A percentile compares a stretch with the other conserved stretches of the same genome.
Conservation (phyloP, 2,329 filamentous ascomycete species). For the Metarhizium humberi region DNA sequence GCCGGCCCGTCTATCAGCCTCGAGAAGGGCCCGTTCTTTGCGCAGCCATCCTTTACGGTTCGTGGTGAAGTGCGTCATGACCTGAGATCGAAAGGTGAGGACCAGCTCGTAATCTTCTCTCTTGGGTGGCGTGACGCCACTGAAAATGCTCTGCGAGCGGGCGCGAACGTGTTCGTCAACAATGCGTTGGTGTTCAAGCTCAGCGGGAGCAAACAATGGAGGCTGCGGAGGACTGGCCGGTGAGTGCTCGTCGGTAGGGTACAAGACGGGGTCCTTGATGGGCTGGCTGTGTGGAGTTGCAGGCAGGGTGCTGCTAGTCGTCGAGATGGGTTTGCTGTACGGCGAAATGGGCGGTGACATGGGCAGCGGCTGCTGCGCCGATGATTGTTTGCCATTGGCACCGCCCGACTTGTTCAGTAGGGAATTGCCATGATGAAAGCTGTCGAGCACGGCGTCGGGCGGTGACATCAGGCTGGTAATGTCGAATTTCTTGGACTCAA, state of each 20-base stretch:
- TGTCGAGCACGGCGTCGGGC: constrained; percentile 46
- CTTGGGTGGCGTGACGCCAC: constrained; percentile 34
- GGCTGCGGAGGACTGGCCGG: constrained; percentile 32
- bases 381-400: constrained; percentile 16
- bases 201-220: constrained; percentile 38
- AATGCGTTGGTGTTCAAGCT: constrained; percentile 33
- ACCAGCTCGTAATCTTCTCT: constrained; percentile 44
- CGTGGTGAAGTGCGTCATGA: constrained; percentile 34
- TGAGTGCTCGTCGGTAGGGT: constrained; percentile 35
- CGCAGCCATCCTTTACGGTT: constrained; percentile 39
- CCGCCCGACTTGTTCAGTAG: constrained; percentile 2
- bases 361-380: constrained; percentile 26
- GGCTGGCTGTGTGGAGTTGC: constrained; percentile 18
- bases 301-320: constrained; percentile 18
- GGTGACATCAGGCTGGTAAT: constrained; percentile 54
- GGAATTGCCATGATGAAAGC: constrained; percentile 29
- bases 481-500: constrained; percentile 31
- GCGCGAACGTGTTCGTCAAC: constrained; percentile 41
- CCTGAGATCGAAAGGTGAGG: constrained; percentile 42
- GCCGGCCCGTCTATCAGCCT: constrained; percentile 35
- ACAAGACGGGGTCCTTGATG: constrained; percentile 49
- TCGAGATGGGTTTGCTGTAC: constrained; percentile 30
- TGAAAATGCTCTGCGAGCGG: constrained; percentile 33
- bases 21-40: constrained; percentile 40
- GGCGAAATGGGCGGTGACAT: constrained; percentile 52